Evolutionary conservation across 2,329 filamentous ascomycete genomes (phyloP).

Genomic region (Xylaria sp.): DNA sequence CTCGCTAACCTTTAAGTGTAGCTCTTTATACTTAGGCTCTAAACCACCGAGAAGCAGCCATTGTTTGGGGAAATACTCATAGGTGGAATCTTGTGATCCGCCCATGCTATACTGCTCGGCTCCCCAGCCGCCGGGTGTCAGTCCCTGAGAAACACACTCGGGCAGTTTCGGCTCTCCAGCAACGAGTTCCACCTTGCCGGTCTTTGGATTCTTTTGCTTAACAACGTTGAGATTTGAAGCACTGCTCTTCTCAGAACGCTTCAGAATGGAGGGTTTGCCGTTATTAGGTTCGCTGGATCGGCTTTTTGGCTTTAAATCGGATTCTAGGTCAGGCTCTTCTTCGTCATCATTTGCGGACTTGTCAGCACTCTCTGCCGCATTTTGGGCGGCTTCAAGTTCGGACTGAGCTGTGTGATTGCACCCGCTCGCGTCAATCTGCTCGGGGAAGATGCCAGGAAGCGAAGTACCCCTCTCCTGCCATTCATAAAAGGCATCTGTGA

Average conservation of each 20-base stretch:
- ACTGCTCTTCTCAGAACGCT: conserved; percentile 27
- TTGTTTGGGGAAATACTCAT: conserved; percentile 78
- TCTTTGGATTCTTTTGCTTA: conserved; percentile 27
- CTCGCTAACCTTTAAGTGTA: conserved; percentile 76
- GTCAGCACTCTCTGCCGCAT: conserved; percentile 34
- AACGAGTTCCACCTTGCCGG: conserved; percentile 20
- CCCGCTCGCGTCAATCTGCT: conserved; percentile 80
- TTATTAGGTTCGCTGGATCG: conserved; percentile 7
- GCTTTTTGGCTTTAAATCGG: conserved; percentile 10
- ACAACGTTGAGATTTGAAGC: conserved; percentile 22
- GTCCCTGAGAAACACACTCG: conserved; percentile 69
- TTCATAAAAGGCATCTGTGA: conserved; percentile 82
- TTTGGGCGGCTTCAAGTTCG: conserved; percentile 51
- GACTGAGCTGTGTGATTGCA: conserved; percentile 70
- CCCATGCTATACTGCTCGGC: conserved; percentile 68
- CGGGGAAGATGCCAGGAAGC: conserved; percentile 84
- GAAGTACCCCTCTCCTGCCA: conserved; percentile 76
- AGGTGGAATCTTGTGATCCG: conserved; percentile 75
- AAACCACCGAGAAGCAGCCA: conserved; percentile 81
- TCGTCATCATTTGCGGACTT: conserved; percentile 5
- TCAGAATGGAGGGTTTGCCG: conserved; percentile 11
- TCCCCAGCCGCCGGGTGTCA: conserved; percentile 60
- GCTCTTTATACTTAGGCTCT: conserved; percentile 74
- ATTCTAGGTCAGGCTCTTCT: conserved; percentile 16
- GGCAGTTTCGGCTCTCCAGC: conserved; percentile 29